These are phyloP conservation scores for Colletotrichum sp. DNA, from an alignment of 2,329 filamentous ascomycete genomes.

Conservation along the genomic window DNA sequence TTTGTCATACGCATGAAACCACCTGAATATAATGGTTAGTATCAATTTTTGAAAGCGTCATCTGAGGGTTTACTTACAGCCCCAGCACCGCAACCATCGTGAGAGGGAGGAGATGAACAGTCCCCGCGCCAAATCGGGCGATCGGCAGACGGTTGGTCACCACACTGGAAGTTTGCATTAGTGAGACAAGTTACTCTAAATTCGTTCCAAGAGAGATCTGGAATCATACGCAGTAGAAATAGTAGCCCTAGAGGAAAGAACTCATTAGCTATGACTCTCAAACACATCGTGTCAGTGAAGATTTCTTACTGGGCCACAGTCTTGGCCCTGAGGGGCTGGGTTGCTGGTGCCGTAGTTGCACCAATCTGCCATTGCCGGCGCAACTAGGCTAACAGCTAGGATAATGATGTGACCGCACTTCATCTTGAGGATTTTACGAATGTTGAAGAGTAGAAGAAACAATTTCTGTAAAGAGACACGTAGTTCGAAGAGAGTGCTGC, in stretches of 20 bases:
- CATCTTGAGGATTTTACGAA: not conserved
- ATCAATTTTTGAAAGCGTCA: not conserved
- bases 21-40: not conserved
- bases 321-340: not conserved
- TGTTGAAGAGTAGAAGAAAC: not conserved
- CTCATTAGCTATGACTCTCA: not conserved
- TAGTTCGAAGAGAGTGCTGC: not conserved
- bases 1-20: not conserved
- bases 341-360: not conserved
- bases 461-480: not conserved
- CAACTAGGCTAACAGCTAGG: not conserved
- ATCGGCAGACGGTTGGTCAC: not conserved
- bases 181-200: not conserved
- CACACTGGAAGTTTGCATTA: not conserved
- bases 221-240: not conserved
- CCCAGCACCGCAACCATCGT: not conserved
- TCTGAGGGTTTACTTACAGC: not conserved
- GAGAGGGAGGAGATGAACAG: not conserved
- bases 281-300: not conserved
- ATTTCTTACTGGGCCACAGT: not conserved
- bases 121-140: not conserved
- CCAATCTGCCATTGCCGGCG: not conserved
- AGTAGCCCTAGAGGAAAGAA: not conserved
- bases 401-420: not conserved
- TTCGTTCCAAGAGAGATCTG: not conserved